Evolutionary conservation across 2,329 filamentous ascomycete species (phyloP), one percentile per base, ranked within the genome.

Genomic region (Fusarium pilosicola): DNA sequence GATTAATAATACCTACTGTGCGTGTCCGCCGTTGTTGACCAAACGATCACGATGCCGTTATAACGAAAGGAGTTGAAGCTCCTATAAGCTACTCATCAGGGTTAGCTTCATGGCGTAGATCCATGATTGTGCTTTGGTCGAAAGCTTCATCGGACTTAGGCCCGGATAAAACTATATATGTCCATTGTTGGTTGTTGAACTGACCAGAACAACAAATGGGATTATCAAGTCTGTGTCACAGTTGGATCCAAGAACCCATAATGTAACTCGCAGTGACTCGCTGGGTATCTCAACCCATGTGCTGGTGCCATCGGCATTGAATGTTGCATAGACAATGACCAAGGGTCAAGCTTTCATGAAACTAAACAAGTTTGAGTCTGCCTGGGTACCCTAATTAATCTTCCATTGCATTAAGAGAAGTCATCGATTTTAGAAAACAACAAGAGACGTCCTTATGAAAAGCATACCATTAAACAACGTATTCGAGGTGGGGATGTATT

Each of bases 81-180:
- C 32, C 32, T 42, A 9, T n/a, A n/a, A 62, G 38, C 48, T 36
- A 32, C 15, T 38, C 28, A 18, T 62, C 38, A 55, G 17, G 39
- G 32, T 44, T 65, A 70, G 67, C 65, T 59, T 55, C 65, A 73
- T 73, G 70, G 66, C 70, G 65, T 70, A 70, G 65, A 32, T 67
- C 22, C 44, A 58, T 13, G 54, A 30, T 20, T 20, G 38, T 15
- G 39, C 54, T 45, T 46, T 24, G 30, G 34, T 58, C 24, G 14
- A 58, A 17, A 26, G 18, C 28, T 18, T 62, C 39, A 45, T 56
- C 58, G 48, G 58, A 62, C 30, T 57, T 57, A 36, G 28, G n/a
- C n/a, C 26, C 46, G 11, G 30, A 13, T 6, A n/a, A 26, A 46
- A 26, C n/a, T 59, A 34, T 46, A 36, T 20, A 17, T 34, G 32